Base-by-base conservation (phyloP, 805 yeast genomes). In the Kluyveromyces aestuarii region DNA sequence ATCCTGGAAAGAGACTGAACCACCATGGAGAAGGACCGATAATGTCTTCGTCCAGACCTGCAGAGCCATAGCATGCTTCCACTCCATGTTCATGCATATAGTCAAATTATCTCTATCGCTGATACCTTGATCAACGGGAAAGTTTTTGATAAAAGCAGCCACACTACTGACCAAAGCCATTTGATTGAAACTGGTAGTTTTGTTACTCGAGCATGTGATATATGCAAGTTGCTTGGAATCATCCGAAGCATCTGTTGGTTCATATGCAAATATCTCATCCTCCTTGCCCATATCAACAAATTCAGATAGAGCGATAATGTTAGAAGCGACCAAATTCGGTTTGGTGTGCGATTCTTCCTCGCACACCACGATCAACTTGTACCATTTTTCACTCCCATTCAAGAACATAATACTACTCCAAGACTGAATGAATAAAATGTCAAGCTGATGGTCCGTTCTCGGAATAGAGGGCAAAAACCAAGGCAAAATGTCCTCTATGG, bases 161-260 rank as follows among this genome's bases (percentile, higher is more conserved):
- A 75, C 64, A 7, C 80, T 70, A 52, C 82, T 74, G 5, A 79
- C 74, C 39, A 80, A 60, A 52, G 77, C 76, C 49, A 73, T 66
- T 48, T 79, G 82, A 5, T 79, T 72, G 55, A 74, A 79, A 11
- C 66, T 55, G 1, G 67, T 62, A 1, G 67, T 56, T 10, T 55
- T 54, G 14, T 58, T 52, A 36, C 46, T 48, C 10, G 55, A 51
- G 1, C 63, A 56, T 6, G 61, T 52, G 11, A 53, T 55, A 21
- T 65, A 51, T 13, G 60, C 56, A n/a, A 70, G 60, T 6, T 64
- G 41, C 10, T 73, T 72, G 33, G 62, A 57, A 25, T 72, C 71
- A 40, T 68, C 64, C 3, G 71, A 53, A 44, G 59, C 53, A 56
- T 69, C 65, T 42, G 52, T 50, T 17, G 62, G 59, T 44, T 48